Evolutionary conservation across 2,329 filamentous ascomycete genomes (phyloP).

Genomic region (Graphilbum fragrans): DNA sequence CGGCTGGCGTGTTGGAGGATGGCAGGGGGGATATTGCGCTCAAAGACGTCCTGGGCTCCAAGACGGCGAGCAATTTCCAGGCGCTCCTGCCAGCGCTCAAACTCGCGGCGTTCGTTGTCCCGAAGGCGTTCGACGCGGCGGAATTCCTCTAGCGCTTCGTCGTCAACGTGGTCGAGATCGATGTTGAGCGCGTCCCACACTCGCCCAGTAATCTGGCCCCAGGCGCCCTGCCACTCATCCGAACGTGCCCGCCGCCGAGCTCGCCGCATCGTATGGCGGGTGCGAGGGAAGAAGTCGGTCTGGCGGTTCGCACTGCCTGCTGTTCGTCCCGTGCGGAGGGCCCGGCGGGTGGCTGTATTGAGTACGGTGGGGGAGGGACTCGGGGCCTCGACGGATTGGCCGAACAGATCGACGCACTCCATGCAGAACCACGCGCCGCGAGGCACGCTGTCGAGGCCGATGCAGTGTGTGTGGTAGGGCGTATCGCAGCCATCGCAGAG

Average conservation of each 20-base stretch:
- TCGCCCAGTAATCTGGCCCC: slow-evolving; percentile 51
- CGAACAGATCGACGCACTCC: slow-evolving; percentile 52
- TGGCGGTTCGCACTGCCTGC: slow-evolving; percentile 6
- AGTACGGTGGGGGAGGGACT: slow-evolving; percentile 8
- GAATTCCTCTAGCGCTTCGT: slow-evolving; percentile 41
- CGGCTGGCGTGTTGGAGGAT: slow-evolving; percentile 48
- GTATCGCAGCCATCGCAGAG: slow-evolving; percentile 87
- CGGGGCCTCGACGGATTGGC: slow-evolving; percentile 21
- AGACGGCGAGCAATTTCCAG: slow-evolving; percentile 71
- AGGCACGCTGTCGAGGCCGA: slow-evolving; percentile 69
- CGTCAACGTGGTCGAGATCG: slow-evolving; percentile 78
- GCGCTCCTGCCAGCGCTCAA: slow-evolving; percentile 70
- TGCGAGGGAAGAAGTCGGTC: slow-evolving; percentile 36
- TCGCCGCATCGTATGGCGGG: slow-evolving; percentile 43
- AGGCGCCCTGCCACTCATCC: slow-evolving; percentile 81
- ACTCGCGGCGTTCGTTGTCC: slow-evolving; percentile 43
- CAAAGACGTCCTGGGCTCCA: slow-evolving; percentile 62
- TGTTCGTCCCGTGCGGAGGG: neutral
- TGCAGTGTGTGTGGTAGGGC: slow-evolving; percentile 83
- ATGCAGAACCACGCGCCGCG: slow-evolving; percentile 83
- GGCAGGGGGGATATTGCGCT: slow-evolving; percentile 41
- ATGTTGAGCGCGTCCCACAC: slow-evolving; percentile 58
- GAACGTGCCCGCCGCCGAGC: slow-evolving; percentile 53
- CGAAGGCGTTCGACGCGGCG: slow-evolving; percentile 39
- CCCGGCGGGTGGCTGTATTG: slow-evolving; percentile 2